Evolutionary conservation across 805 yeast species (phyloP), one percentile per base, ranked within the genome.

Genomic region (Scheffersomyces coipomensis): DNA sequence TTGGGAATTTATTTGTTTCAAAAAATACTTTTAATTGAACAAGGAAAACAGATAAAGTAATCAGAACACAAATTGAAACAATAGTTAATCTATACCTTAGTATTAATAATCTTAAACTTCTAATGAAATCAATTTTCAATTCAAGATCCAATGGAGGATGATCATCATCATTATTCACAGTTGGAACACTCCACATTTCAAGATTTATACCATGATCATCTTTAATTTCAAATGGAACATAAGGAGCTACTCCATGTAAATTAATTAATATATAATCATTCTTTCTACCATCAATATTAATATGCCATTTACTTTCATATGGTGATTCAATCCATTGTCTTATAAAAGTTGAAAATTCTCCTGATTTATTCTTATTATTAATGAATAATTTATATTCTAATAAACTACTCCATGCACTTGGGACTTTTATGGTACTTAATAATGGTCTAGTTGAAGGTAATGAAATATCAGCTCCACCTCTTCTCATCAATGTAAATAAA

Each of bases 251-350:
- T 21, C 86, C 84, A 53, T 86, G 91, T 42, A 68, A 59, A n/a
- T 68, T 59, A 21, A 63, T 32, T 16, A 42, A 44, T 6, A 62
- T 25, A 16, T 26, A 24, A 12, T 38, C 37, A 3, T 36, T 24
- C 17, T 67, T 55, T 16, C 66, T 56, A 3, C 65, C 56, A 5
- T 65, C 56, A 1, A 81, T 43, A 39, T 81, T 73, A 7, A 84
- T 60, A 51, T 81, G 85, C 89, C 91, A 90, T 61, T 88, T 88
- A 0, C 88, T 74, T 56, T 90, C 97, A 48, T 66, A 73, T 1
- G 86, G 85, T 25, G 79, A 81, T 9, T 68, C 64, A 3, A 78
- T 66, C 64, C 76, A 75, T 58, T 89, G 96, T 40, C 88, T 72
- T 3, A 85, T 58, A 26, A 88, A 68, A 1, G 95, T 86, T 16